phyloP scores from a whole-genome alignment of 2,329 filamentous ascomycete genomes.

The Penicillium sp. region DNA sequence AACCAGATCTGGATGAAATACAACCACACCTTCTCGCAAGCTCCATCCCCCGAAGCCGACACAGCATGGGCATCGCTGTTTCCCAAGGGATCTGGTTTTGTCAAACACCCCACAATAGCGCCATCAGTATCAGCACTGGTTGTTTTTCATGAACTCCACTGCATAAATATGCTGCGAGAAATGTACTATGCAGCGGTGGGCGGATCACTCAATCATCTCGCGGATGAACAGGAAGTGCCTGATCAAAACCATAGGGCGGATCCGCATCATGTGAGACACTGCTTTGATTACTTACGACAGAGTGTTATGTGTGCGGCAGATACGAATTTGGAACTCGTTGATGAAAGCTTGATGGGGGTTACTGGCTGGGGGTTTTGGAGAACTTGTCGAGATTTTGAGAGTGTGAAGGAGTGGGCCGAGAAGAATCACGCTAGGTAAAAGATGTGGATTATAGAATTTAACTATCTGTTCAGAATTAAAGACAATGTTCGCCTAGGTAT shows the following conservation, averaged over 20 bases:
- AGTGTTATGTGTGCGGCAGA: conserved; percentile 3
- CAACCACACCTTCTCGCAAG: background rate
- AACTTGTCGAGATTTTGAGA: background rate
- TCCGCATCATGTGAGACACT: conserved; percentile 6
- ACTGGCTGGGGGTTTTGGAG: background rate
- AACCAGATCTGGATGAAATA: no score
- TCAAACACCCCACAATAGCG: background rate
- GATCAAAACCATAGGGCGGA: no score
- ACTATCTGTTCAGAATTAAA: no score
- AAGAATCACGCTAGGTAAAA: no score
- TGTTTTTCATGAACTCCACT: background rate
- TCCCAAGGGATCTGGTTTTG: background rate
- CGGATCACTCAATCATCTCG: no score
- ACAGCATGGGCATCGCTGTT: background rate
- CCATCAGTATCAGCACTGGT: background rate
- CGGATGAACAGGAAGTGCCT: no score
- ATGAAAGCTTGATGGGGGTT: no score
- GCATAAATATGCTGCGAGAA: no score
- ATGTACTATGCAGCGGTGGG: no score
- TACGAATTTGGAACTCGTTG: conserved; percentile 1
- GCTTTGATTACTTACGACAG: conserved; percentile 7
- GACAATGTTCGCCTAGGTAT: no score
- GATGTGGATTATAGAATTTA: no score
- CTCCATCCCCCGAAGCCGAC: background rate
- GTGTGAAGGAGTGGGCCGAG: background rate